phyloP scores from a whole-genome alignment of 2,329 filamentous ascomycete species.

The Sphaerostilbella broomeana region DNA sequence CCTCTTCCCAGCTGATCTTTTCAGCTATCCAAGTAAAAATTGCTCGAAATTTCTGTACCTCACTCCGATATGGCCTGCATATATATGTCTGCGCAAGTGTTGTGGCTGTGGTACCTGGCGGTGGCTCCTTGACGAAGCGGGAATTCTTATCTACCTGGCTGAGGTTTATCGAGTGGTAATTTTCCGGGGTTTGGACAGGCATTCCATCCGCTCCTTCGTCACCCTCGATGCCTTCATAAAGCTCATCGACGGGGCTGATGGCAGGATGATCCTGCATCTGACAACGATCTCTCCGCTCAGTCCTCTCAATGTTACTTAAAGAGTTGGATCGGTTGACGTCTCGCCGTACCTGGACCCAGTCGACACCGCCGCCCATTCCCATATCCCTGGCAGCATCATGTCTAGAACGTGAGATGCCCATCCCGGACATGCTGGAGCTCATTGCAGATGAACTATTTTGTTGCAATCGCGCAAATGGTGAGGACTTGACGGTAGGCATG shows the following conservation, averaged over 20 bases:
- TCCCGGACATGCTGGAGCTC: conserved; percentile 33
- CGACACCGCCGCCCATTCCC: conserved; percentile 57
- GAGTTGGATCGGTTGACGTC: conserved; percentile 96
- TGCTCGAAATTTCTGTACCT: conserved; percentile 84
- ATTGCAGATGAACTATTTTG: conserved; percentile 39
- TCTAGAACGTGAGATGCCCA: conserved; percentile 30
- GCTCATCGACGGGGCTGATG: conserved; percentile 80
- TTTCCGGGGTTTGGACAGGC: conserved; percentile 72
- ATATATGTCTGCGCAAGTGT: conserved; percentile 86
- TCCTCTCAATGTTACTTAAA: conserved; percentile 77
- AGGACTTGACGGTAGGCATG: conserved; percentile 37
- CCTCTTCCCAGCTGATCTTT: conserved; percentile 91
- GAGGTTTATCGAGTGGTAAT: conserved; percentile 75
- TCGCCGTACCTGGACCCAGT: conserved; percentile 96
- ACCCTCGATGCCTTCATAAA: conserved; percentile 78
- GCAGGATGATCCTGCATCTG: conserved; percentile 91
- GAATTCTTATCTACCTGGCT: conserved; percentile 92
- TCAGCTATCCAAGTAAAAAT: conserved; percentile 99
- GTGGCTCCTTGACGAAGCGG: conserved; percentile 78
- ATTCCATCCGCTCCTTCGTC: conserved; percentile 83
- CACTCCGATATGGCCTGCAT: conserved; percentile 87
- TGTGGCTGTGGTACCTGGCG: conserved; percentile 72
- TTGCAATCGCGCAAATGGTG: conserved; percentile 36
- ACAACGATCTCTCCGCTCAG: conserved; percentile 80
- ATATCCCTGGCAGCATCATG: conserved; percentile 60